A percentile compares a stretch with the other conserved stretches of the same genome.
Conservation (phyloP, 345 rosid genomes). For the Boechera divaricarpa region DNA sequence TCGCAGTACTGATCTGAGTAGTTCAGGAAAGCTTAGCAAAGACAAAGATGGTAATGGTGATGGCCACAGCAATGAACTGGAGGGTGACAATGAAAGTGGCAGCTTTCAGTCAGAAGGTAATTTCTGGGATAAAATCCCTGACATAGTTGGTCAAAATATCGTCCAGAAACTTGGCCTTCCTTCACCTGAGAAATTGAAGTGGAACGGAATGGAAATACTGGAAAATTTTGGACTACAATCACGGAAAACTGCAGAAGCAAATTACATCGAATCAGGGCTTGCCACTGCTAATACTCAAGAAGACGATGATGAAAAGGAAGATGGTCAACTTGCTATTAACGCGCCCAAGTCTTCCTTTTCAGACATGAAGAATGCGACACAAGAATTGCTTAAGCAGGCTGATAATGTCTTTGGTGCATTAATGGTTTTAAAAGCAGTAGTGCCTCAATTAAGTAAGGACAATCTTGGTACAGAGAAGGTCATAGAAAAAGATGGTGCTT, state of each 20-base stretch:
- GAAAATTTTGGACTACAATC: conserved; percentile 75
- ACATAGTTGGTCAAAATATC: conserved; percentile 64
- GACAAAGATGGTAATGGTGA: conserved; percentile 42
- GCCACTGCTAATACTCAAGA: conserved; percentile 63
- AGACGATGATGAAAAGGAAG: conserved; percentile 49
- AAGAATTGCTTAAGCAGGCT: conserved; percentile 81
- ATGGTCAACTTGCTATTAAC: conserved; percentile 42
- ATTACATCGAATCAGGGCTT: conserved; percentile 86
- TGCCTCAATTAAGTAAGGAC: conserved; percentile 72
- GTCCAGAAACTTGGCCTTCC: conserved; percentile 74
- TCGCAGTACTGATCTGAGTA: conserved; percentile 30
- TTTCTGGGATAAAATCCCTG: conserved; percentile 75
- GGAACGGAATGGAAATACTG: conserved; percentile 76
- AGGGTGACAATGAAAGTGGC: conserved; percentile 45
- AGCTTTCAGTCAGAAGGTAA: conserved; percentile 50
- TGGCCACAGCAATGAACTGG: conserved; percentile 38
- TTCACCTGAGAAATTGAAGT: conserved; percentile 68
- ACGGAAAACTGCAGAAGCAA: conserved; percentile 71
- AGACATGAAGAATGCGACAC: conserved; percentile 75
- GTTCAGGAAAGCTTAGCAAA: conserved; percentile 31
- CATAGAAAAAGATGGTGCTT: conserved; percentile 28
- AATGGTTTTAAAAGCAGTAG: conserved; percentile 80
- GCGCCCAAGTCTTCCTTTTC: conserved; percentile 68
- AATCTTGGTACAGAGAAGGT: conserved; percentile 43
- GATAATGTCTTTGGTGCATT: conserved; percentile 89